These are phyloP conservation scores for Fusarium kyushuense DNA, from an alignment of 2,329 filamentous ascomycete genomes.

Conservation along the genomic window DNA sequence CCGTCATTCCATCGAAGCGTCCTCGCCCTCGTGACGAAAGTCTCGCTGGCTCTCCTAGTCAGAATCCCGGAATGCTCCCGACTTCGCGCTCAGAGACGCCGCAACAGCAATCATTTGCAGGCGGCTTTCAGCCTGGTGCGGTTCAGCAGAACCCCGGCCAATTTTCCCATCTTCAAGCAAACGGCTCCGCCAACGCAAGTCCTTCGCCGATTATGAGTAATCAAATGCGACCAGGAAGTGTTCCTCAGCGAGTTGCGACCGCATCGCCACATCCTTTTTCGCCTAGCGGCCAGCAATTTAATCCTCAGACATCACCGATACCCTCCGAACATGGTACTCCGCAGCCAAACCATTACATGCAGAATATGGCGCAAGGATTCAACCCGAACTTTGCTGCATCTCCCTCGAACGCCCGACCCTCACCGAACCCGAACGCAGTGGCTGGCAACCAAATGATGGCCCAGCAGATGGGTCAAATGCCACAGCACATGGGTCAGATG, in stretches of 20 bases:
- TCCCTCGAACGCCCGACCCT: slow-evolving; percentile 67
- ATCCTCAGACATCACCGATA: slow-evolving; percentile 78
- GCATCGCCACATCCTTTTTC: slow-evolving; percentile 94
- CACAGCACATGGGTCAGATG: slow-evolving; percentile 62
- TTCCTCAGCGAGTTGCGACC: slow-evolving; percentile 86
- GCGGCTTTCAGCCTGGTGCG: slow-evolving; percentile 74
- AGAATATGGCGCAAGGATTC: slow-evolving; percentile 68
- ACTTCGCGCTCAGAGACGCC: slow-evolving; percentile 93
- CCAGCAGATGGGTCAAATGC: slow-evolving; percentile 63
- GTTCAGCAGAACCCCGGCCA: slow-evolving; percentile 74
- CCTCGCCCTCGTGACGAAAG: slow-evolving; percentile 85
- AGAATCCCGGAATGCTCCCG: slow-evolving; percentile 78
- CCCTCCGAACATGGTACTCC: slow-evolving; percentile 82
- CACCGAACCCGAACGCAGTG: slow-evolving; percentile 67
- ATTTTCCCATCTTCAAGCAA: slow-evolving; percentile 86
- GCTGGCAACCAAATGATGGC: slow-evolving; percentile 65
- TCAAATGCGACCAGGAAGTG: slow-evolving; percentile 77
- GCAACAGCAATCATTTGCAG: slow-evolving; percentile 78
- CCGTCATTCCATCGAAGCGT: slow-evolving; percentile 90
- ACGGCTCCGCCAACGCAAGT: slow-evolving; percentile 84
- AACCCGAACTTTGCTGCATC: slow-evolving; percentile 70
- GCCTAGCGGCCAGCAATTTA: slow-evolving; percentile 78
- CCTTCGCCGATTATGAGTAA: slow-evolving; percentile 93
- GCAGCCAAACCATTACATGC: slow-evolving; percentile 78
- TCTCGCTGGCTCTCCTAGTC: slow-evolving; percentile 83